Evolutionary conservation across 108 stramenopile species (phyloP), one percentile per base, ranked within the genome.

Genomic region (Skeletonema potamos): DNA sequence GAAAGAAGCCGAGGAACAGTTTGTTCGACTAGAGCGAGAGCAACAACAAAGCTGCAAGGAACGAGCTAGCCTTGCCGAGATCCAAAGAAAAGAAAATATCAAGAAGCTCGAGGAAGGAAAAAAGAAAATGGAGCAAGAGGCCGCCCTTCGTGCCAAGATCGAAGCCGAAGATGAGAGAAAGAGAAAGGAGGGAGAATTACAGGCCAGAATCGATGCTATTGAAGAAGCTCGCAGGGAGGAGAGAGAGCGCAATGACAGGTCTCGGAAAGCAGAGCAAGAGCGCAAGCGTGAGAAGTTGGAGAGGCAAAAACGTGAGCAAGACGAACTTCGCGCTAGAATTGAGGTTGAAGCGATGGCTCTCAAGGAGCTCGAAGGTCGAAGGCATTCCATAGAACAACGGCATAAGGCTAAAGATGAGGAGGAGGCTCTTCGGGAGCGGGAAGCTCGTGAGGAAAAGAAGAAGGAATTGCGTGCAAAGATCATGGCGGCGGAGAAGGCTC

Each of bases 161-260:
- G 27, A 68, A 13, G 33, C 55, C 27, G 54, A 55, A 8, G 20
- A 36, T 6, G 30, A 29, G 33, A 13, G 6, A 5, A 36, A 32
- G 29, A 29, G 29, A n/a, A 15, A 32, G 57, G 17, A 41, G 7
- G 39, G 27, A 20, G 43, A 18, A 9, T 30, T 22, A 36, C 3
- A 15, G 9, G 76, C 44, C 20, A 17, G 43, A 15, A 71, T 55
- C 27, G 69, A 44, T 62, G 69, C 76, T 9, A 64, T 64, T 48
- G 63, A 27, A 59, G 27, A 7, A 28, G 64, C 43, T 17, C 43
- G 44, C 41, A 44, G 39, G 22, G 29, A 65, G 29, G 41, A 65
- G 17, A 2, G 17, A 57, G 27, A 57, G 10, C 10, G 18, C 13
- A 41, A 48, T 57, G 56, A 57, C 7, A 10, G 27, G 6, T 11